Conservation (phyloP, 75 land plant genomes). For the Larix kaempferi region DNA sequence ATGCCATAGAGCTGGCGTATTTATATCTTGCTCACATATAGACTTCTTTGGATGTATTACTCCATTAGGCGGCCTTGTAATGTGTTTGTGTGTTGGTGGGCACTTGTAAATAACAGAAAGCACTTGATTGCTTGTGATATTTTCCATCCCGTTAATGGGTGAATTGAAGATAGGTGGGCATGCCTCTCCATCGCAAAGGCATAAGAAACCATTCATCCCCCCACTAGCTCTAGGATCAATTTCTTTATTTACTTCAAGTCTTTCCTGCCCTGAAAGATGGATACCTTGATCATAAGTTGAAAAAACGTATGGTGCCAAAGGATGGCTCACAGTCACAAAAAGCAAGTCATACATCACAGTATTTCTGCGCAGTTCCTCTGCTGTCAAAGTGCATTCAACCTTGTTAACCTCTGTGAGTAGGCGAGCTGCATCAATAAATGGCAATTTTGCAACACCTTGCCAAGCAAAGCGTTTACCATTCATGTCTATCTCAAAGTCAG, state of each 20-base stretch:
- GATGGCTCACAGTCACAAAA: constrained; percentile 46
- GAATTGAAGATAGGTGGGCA: constrained; percentile 78
- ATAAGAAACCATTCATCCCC: constrained; percentile 88
- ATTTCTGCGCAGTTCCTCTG: constrained; percentile 59
- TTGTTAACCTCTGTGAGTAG: constrained; percentile 60
- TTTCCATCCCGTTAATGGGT: constrained; percentile 72
- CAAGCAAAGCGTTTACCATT: constrained; percentile 83
- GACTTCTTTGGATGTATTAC: constrained; percentile 72
- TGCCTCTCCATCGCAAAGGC: constrained; percentile 67
- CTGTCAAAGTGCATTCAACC: constrained; percentile 64
- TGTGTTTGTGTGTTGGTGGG: constrained; percentile 75
- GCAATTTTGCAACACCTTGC: constrained; percentile 80
- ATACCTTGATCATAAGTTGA: constrained; percentile 55
- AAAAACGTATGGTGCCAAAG: constrained; percentile 54
- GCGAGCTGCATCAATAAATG: constrained; percentile 67
- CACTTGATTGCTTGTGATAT: constrained; percentile 86
- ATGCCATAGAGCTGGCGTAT: constrained; percentile 81
- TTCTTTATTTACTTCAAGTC: constrained; percentile 48
- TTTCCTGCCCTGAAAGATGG: constrained; percentile 40
- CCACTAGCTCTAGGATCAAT: constrained; percentile 81
- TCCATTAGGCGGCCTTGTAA: constrained; percentile 68
- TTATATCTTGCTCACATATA: constrained; percentile 60
- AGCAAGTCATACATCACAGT: constrained; percentile 54
- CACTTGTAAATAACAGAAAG: constrained; percentile 71
- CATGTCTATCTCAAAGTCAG: constrained; percentile 84